Evolutionary conservation across 345 rosid species (phyloP), one percentile per base, ranked within the genome.

Genomic region (Eucalyptus camaldulensis): DNA sequence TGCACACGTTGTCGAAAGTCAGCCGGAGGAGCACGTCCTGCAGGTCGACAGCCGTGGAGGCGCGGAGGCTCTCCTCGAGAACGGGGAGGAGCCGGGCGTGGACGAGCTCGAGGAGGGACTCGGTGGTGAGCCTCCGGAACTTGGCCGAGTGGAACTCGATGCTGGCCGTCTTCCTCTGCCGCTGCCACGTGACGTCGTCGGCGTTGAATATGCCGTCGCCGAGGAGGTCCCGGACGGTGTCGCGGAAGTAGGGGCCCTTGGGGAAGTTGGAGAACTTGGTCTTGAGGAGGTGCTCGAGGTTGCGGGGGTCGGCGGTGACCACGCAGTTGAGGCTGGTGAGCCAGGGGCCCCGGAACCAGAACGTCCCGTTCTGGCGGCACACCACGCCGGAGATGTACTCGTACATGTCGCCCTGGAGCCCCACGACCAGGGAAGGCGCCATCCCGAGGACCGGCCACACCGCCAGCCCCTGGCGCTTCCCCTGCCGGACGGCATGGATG

Each of bases 121-220:
- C 95, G 3, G 93, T 91, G 5, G 98, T 98, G 86, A 95, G 65
- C n/a, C 94, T 91, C 89, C 98, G 92, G 94, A 98, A 97, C 91
- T 93, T 95, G 1, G 97, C 91, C 17, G 99, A 97, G 87, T 97
- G 99, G 88, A 98, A 97, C 96, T 98, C 99, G 40, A 96, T 93
- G 94, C 98, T 97, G 3, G 98, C 96, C 1, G 97, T 95, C 91
- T 97, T 98, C 83, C 99, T 95, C 33, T 98, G 99, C 60, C 92
- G 92, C 80, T 92, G 96, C 99, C 99, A 98, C 6, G 94, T 94
- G 29, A 95, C 98, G 4, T 94, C 96, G n/a, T 98, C 99, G 0
- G 99, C 97, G 47, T 90, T 96, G 93, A 98, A 98, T 65, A 98
- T 97, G 5, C 99, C 99, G 3, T 95, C 96, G 1, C 99, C 99